Conservation (phyloP, 768 basidiomycete genomes). For the Russula compacta region DNA sequence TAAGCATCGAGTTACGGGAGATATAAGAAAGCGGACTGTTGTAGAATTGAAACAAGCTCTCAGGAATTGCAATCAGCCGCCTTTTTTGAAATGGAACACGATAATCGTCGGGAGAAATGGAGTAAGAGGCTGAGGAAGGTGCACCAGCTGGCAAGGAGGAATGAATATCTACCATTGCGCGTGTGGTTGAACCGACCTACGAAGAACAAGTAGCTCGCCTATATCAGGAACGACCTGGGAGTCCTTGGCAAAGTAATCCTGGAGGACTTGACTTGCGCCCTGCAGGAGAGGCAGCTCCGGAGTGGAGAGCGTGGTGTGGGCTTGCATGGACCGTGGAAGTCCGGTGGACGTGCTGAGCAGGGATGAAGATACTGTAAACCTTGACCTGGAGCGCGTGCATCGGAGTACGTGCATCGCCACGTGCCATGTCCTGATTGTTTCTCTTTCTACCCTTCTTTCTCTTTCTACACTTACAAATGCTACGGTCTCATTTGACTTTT, state of each 20-base stretch:
- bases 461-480: too few relatives aligned
- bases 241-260: slow-evolving; percentile 65
- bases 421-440: neutral
- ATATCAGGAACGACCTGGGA: slow-evolving; percentile 66
- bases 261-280: slow-evolving; percentile 56
- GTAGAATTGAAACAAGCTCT: slow-evolving; percentile 69
- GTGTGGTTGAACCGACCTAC: slow-evolving; percentile 29
- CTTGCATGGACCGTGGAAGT: slow-evolving; percentile 9
- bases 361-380: neutral
- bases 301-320: slow-evolving; percentile 19
- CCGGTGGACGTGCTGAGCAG: slow-evolving; percentile 1
- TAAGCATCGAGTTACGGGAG: slow-evolving; percentile 7
- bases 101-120: slow-evolving; percentile 65
- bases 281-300: slow-evolving; percentile 57
- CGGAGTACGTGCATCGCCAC: neutral
- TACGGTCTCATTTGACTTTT: neutral
- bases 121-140: slow-evolving; percentile 70
- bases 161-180: neutral
- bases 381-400: neutral
- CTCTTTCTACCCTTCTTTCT: too few relatives aligned
- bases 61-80: slow-evolving; percentile 67
- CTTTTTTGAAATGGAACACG: slow-evolving; percentile 75
- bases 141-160: slow-evolving; percentile 38
- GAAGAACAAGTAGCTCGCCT: slow-evolving; percentile 53
- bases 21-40: slow-evolving; percentile 38